Conservation (phyloP, 202 grass and related monocot species). For the Saccharum hybrid region DNA sequence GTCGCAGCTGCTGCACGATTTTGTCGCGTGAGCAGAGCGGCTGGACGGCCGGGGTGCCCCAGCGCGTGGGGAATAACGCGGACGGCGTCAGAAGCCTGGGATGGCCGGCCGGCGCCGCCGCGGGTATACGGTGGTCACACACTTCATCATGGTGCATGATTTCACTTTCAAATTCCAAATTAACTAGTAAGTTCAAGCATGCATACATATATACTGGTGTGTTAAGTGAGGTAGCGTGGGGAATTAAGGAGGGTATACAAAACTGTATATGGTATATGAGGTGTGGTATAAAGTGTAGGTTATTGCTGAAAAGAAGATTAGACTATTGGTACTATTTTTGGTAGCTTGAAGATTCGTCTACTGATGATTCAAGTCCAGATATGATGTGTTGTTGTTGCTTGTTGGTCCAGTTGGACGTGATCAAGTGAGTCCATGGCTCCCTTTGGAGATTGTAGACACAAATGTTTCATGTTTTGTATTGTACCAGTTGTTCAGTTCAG, state of each 20-base stretch:
- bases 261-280: conserved; percentile 48
- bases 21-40: conserved; percentile 59
- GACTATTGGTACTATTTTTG: conserved; percentile 60
- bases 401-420: conserved; percentile 40
- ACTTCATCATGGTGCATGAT: conserved; percentile 22
- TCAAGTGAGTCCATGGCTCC: conserved; percentile 2
- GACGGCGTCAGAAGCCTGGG: conserved; percentile 52
- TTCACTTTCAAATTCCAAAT: conserved; percentile 12
- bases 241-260: conserved; percentile 22
- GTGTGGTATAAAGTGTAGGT: conserved; percentile 49
- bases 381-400: neutral
- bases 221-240: conserved; percentile 41
- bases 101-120: conserved; percentile 47
- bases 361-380: conserved; percentile 47
- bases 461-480: conserved; percentile 28
- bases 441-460: conserved; percentile 9
- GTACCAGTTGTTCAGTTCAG: neutral
- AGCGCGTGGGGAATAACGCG: conserved; percentile 40
- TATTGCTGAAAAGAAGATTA: conserved; percentile 62
- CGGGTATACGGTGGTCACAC: conserved; percentile 2
- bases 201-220: conserved; percentile 50
- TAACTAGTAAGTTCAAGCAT: conserved; percentile 19
- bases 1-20: conserved; percentile 95
- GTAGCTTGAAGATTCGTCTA: conserved; percentile 54
- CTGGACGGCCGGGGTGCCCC: too few relatives aligned